Evolutionary conservation across 345 rosid genomes (phyloP).

Genomic region (Brassica nigra): DNA sequence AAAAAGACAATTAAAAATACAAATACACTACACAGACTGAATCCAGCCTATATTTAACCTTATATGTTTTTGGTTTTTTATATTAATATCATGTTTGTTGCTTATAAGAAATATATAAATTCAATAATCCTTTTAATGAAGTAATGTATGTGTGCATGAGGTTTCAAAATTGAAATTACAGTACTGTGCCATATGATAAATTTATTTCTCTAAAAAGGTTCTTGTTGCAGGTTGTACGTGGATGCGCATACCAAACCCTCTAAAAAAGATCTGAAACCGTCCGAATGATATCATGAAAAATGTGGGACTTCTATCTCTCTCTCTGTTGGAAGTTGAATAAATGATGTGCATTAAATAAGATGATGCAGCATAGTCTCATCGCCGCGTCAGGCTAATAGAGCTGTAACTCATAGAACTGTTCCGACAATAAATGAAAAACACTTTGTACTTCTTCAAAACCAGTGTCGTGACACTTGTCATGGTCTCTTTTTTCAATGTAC

Average conservation of each 20-base stretch:
- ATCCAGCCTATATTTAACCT: too few species aligned
- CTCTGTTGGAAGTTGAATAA: not conserved
- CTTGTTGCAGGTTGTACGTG: not conserved
- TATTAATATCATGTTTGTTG: too few species aligned
- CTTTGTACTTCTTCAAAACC: not conserved
- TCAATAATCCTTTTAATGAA: not conserved
- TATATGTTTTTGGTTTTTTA: too few species aligned
- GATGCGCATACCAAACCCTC: conserved; percentile 6
- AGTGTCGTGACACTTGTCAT: conserved; percentile 15
- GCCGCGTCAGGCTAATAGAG: conserved; percentile 38
- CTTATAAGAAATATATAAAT: too few species aligned
- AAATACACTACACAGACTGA: too few species aligned
- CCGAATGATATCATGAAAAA: not conserved
- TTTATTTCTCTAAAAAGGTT: not conserved
- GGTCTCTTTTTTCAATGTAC: not conserved
- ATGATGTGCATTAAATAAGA: conserved; percentile 12
- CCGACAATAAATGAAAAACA: conserved; percentile 10
- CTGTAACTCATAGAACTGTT: conserved; percentile 21
- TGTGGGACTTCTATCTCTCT: conserved; percentile 3
- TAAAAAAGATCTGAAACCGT: not conserved
- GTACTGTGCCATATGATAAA: not conserved
- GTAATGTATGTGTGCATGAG: not conserved
- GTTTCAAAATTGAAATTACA: not conserved
- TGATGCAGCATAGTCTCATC: conserved; percentile 27
- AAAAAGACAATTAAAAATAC: too few species aligned